Evolutionary conservation across 495 filamentous ascomycete genomes (phyloP), one percentile per base, ranked within the genome.

Genomic region (Penicillium paxilli): DNA sequence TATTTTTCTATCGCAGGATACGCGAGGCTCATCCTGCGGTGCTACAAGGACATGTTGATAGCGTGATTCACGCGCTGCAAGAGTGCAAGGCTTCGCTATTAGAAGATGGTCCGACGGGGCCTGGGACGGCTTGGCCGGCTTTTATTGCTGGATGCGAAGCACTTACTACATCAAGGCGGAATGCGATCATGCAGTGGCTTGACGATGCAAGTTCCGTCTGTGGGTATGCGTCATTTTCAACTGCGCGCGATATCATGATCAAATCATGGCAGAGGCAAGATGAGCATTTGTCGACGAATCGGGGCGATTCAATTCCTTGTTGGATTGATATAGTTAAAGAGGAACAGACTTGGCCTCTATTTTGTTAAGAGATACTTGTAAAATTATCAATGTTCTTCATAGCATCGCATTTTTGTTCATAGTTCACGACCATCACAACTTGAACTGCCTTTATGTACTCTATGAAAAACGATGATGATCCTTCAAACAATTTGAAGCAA

Each of bases 131-230:
- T 11, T 72, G 69, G 69, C 69, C 69, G 1, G 55, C 58, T 14
- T 72, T 72, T 17, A 68, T 72, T 46, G 69, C 69, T 5, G 69
- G 69, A 21, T 70, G 67, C 16, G 69, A 72, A 33, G 69, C 69
- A 5, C 56, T 65, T 5, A 67, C 67, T 0, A 4, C 45, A 0
- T 11, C 49, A 7, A 53, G 63, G 24, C 48, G 69, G 7, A 55
- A 64, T 21, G 58, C 58, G 3, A 62, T 72, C 0, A 46, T 61
- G 26, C 22, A 9, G 10, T 59, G 60, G 57, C 10, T 72, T 0
- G 63, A 72, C 8, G 59, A 53, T 30, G 69, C 58, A 8, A 62
- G 59, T 16, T 52, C 63, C 5, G 38, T 44, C 1, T 65, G 62
- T 26, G 64, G 65, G 0, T 66, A 65, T 37, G 58, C 65, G 5